A percentile compares a stretch with the other conserved stretches of the same genome.
Evolutionary conservation across 2,329 filamentous ascomycete genomes (phyloP).

Genomic region (Aspergillus spinulosporus): DNA sequence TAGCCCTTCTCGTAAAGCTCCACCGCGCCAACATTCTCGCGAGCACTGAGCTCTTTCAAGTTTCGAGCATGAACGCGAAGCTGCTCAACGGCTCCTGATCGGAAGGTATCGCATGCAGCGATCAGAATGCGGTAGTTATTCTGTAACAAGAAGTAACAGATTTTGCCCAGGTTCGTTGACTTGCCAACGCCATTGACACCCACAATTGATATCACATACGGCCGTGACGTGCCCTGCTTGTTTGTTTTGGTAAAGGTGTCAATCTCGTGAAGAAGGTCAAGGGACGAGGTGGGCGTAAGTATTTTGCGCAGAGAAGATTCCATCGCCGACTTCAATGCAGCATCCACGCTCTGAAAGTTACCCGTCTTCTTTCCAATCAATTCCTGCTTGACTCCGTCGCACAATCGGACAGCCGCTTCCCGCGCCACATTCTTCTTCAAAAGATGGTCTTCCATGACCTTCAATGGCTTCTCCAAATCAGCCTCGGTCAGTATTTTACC

Average conservation of each 20-base stretch:
- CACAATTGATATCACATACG: slow-evolving; percentile 97
- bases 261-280: slow-evolving; percentile 93
- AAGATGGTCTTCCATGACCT: slow-evolving; percentile 93
- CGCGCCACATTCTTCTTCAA: slow-evolving; percentile 94
- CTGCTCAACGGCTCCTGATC: slow-evolving; percentile 95
- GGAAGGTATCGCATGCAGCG: slow-evolving; percentile 93
- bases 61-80: slow-evolving; percentile 93
- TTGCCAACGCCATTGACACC: slow-evolving; percentile 98
- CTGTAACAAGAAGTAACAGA: slow-evolving; percentile 95
- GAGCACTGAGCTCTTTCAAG: slow-evolving; percentile 79
- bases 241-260: slow-evolving; percentile 70
- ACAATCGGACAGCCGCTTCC: slow-evolving; percentile 87
- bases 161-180: slow-evolving; percentile 95
- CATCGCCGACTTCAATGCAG: slow-evolving; percentile 82
- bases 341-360: slow-evolving; percentile 84
- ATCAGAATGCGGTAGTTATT: slow-evolving; percentile 96
- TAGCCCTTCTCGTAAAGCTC: slow-evolving; percentile 97
- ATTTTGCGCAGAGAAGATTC: slow-evolving; percentile 92
- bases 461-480: slow-evolving; percentile 88
- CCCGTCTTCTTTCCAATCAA: slow-evolving; percentile 87
- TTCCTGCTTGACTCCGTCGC: slow-evolving; percentile 87
- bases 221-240: slow-evolving; percentile 66
- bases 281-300: slow-evolving; percentile 88
- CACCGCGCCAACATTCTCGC: slow-evolving; percentile 77
- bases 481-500: slow-evolving; percentile 88